These are phyloP conservation scores for Botryotinia calthae DNA, from an alignment of 2,329 filamentous ascomycete species.

Conservation along the genomic window DNA sequence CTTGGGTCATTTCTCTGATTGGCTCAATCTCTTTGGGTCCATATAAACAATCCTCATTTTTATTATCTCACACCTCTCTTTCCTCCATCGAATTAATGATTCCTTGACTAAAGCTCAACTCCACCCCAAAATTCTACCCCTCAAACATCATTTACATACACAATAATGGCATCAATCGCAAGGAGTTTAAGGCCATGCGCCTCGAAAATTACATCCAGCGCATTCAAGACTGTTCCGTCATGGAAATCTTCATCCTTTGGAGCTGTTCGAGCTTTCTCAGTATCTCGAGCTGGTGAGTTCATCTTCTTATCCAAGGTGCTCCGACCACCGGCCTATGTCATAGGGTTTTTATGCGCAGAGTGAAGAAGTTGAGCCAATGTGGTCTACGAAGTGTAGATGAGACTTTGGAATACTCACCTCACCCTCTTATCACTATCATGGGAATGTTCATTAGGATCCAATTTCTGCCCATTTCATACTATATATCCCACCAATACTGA, in stretches of 20 bases:
- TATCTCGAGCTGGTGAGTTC: constrained; percentile 44
- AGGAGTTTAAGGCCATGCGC: constrained; percentile 44
- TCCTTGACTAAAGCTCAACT: neutral
- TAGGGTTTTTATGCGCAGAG: neutral
- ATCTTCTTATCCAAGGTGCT: constrained; percentile 4
- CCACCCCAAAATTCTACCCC: constrained; percentile 6
- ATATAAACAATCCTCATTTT: constrained; percentile 1
- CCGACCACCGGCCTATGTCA: constrained; percentile 2
- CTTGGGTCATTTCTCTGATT: neutral
- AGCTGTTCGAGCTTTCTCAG: constrained; percentile 47
- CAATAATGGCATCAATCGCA: constrained; percentile 59
- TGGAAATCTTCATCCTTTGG: constrained; percentile 37
- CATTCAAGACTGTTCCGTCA: constrained; percentile 28
- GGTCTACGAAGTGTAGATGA: neutral
- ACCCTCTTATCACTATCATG: neutral
- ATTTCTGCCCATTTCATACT: neutral
- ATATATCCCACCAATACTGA: constrained; percentile 2
- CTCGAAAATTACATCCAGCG: constrained; percentile 28
- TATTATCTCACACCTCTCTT: constrained; percentile 2
- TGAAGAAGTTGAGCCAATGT: neutral
- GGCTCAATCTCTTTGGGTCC: neutral
- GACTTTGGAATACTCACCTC: neutral
- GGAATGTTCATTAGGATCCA: neutral
- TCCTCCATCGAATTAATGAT: neutral
- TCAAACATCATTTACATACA: neutral